Evolutionary conservation across 2,329 filamentous ascomycete genomes (phyloP).

Genomic region (Cladophialophora immunda): DNA sequence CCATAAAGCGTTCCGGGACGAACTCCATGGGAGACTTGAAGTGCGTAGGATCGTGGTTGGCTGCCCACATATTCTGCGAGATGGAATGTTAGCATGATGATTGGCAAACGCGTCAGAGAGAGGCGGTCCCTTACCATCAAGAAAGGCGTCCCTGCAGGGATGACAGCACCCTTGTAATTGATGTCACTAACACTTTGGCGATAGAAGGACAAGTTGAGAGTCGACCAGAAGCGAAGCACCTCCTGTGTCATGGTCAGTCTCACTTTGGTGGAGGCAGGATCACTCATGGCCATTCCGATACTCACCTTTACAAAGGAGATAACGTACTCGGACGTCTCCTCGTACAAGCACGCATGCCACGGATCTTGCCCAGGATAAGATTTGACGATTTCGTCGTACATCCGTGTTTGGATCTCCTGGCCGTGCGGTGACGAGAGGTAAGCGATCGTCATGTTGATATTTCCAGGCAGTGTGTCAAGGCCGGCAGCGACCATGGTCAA

Average conservation of each 20-base stretch:
- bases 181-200: slow-evolving; percentile 22
- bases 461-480: slow-evolving; percentile 80
- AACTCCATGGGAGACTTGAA: slow-evolving; percentile 71
- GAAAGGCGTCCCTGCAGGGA: slow-evolving; percentile 79
- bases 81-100: background rate
- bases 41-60: slow-evolving; percentile 73
- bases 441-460: slow-evolving; percentile 79
- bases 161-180: slow-evolving; percentile 45
- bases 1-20: slow-evolving; percentile 73
- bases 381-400: slow-evolving; percentile 72
- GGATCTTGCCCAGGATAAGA: slow-evolving; percentile 76
- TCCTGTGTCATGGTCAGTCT: slow-evolving; percentile 54
- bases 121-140: slow-evolving; percentile 66
- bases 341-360: slow-evolving; percentile 74
- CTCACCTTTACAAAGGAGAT: slow-evolving; percentile 72
- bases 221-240: slow-evolving; percentile 77
- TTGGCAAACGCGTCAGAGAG: background rate
- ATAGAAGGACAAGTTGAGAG: slow-evolving; percentile 71
- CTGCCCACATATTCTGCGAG: slow-evolving; percentile 72
- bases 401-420: slow-evolving; percentile 73
- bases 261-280: background rate
- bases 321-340: slow-evolving; percentile 79
- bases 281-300: background rate
- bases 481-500: slow-evolving; percentile 82
- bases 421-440: slow-evolving; percentile 73